Conservation (phyloP, 202 grass and related monocot species). For the Panicum hallii region DNA sequence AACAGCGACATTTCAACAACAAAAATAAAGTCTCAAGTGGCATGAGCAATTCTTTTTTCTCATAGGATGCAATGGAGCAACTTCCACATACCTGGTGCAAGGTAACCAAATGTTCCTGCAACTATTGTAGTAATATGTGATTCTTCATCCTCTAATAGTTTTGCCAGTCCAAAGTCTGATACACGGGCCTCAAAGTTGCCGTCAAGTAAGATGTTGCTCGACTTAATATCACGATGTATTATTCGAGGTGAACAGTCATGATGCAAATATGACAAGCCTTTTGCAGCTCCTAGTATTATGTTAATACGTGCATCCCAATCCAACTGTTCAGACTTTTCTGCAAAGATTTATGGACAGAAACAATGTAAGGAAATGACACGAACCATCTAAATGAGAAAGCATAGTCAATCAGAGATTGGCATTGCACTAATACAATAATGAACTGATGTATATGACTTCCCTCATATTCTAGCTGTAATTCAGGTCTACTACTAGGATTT, state of each 20-base stretch:
- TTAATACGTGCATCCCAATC: slow-evolving; percentile 98
- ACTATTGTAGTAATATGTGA: slow-evolving; percentile 99
- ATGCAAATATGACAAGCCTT: slow-evolving; percentile 93
- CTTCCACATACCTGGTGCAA: slow-evolving; percentile 84
- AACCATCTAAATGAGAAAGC: neutral
- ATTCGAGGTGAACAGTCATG: slow-evolving; percentile 98
- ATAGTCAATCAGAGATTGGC: neutral
- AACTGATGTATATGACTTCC: neutral
- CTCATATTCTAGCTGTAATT: slow-evolving; percentile 6
- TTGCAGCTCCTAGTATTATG: slow-evolving; percentile 94
- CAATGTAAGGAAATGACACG: slow-evolving; percentile 8
- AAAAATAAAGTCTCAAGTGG: neutral
- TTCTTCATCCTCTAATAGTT: slow-evolving; percentile 93
- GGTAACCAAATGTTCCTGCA: slow-evolving; percentile 99
- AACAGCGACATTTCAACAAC: neutral
- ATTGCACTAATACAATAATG: slow-evolving; percentile 1
- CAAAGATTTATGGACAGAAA: slow-evolving; percentile 41
- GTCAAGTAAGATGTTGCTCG: slow-evolving; percentile 97
- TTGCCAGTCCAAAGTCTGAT: slow-evolving; percentile 98
- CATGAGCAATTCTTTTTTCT: neutral
- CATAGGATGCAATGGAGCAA: slow-evolving; percentile 22
- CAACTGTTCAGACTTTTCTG: slow-evolving; percentile 90
- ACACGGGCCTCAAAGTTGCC: slow-evolving; percentile 93
- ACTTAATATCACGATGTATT: slow-evolving; percentile 99
- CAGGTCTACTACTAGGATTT: neutral